phyloP scores from a whole-genome alignment of 1,284 basidiomycete genomes.

The Microbotryum silenes-acaulis region DNA sequence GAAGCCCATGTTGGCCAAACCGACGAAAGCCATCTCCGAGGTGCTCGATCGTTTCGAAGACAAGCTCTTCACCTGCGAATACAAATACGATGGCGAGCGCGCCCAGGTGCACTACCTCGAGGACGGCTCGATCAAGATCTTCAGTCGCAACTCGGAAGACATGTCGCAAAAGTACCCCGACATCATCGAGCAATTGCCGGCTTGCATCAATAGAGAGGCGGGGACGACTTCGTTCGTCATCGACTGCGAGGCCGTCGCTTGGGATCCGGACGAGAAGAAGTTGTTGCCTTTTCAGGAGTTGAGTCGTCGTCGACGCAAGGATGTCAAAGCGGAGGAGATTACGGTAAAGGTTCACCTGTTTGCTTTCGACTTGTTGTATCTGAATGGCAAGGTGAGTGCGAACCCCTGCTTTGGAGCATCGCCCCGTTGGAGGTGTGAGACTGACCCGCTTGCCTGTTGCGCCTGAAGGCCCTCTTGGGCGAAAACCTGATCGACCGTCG shows the following conservation, averaged over 20 bases:
- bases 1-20: slow-evolving; percentile 99
- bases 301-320: slow-evolving; percentile 89
- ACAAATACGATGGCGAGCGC: slow-evolving; percentile 98
- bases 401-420: too few relatives aligned
- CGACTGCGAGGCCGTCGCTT: slow-evolving; percentile 93
- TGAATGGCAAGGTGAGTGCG: slow-evolving; percentile 76
- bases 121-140: slow-evolving; percentile 74
- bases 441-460: slow-evolving; percentile 22
- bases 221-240: slow-evolving; percentile 78
- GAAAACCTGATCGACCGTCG: slow-evolving; percentile 66
- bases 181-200: slow-evolving; percentile 81
- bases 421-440: too few relatives aligned
- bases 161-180: slow-evolving; percentile 99
- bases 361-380: slow-evolving; percentile 86
- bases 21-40: slow-evolving; percentile 97
- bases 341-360: slow-evolving; percentile 92
- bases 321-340: slow-evolving; percentile 92
- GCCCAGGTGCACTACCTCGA: slow-evolving; percentile 84
- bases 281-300: slow-evolving; percentile 97
- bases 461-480: slow-evolving; percentile 42
- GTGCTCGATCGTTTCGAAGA: slow-evolving; percentile 95
- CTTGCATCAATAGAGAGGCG: slow-evolving; percentile 68
- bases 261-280: slow-evolving; percentile 65
- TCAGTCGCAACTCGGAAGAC: slow-evolving; percentile 96
- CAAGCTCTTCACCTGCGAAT: slow-evolving; percentile 95